Evolutionary conservation across 1,139 yeast species (phyloP), one percentile per base, ranked within the genome.

Genomic region (Scheffersomyces stambukii): DNA sequence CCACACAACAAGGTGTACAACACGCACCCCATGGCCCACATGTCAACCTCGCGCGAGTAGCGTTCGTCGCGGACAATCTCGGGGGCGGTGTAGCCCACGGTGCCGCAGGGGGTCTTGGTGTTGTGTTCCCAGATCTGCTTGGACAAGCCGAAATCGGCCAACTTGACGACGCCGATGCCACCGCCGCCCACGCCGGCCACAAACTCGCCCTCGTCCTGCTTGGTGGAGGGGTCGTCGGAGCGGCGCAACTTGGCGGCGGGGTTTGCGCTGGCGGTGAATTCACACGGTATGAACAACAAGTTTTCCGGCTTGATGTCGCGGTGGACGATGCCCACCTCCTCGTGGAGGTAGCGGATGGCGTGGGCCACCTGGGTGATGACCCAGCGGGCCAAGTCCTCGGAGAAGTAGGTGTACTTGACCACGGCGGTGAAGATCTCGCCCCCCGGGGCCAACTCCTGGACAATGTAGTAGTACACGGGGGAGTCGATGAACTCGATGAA

Each of bases 11-110:
- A 57, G 3, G 81, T 75, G 45, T 75, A 75, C 38, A 75, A 57
- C 2, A 75, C 80, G 55, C 81, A 75, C 6, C 81, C 81, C 30
- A 75, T 57, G 6, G 80, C 79, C 80, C 80, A 75, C 70, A 75
- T 70, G 50, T 75, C 81, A 20, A 75, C 81, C 43, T 73, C 75
- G 42, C 66, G 71, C n/a, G 76, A 70, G 44, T 75, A 75, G 25
- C 73, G 64, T 41, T 74, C 71, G 45, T 75, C 78, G 35, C 74
- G 50, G 21, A 75, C 77, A 39, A 75, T 75, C 47, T 75, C 81
- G 1, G 81, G 81, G 4, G 79, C 77, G 13, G 80, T 75, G 42
- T 75, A 75, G 6, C 81, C 81, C 15, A 74, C 78, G 6, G 81
- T 75, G 17, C 81, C 81, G 50, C 80, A 75, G 2, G 81, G 81